Evolutionary conservation across 345 rosid genomes (phyloP).

Genomic region (Triadica sebifera): DNA sequence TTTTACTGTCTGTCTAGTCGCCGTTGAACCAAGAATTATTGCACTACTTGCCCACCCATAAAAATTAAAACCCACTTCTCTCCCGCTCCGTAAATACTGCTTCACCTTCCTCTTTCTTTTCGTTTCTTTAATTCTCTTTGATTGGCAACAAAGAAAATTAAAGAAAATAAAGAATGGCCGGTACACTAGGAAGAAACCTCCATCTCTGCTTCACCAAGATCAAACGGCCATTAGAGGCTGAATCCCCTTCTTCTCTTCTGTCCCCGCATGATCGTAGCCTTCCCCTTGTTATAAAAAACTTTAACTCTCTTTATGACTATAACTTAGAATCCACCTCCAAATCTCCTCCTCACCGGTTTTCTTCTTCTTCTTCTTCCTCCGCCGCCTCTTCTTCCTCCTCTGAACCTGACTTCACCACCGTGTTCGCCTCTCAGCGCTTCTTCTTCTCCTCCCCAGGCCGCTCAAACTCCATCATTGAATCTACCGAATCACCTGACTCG

Average conservation of each 20-base stretch:
- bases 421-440: slow-evolving; percentile 78
- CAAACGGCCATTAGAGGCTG: slow-evolving; percentile 29
- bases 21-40: slow-evolving; percentile 20
- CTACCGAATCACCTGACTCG: slow-evolving; percentile 32
- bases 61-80: background rate
- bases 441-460: slow-evolving; percentile 88
- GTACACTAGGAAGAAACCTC: no score
- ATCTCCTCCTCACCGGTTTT: slow-evolving; percentile 12
- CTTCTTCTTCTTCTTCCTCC: slow-evolving; percentile 21
- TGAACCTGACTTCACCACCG: slow-evolving; percentile 64
- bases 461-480: slow-evolving; percentile 83
- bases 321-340: slow-evolving; percentile 21
- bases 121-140: background rate
- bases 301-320: slow-evolving; percentile 45
- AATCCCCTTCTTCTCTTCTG: slow-evolving; percentile 9
- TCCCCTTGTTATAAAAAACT: slow-evolving; percentile 33
- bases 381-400: slow-evolving; percentile 20
- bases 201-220: slow-evolving; percentile 53
- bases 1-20: slow-evolving; percentile 19
- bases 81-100: background rate
- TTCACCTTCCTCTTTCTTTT: background rate
- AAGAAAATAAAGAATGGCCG: slow-evolving; percentile 18
- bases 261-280: slow-evolving; percentile 14
- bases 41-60: no score
- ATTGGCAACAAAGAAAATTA: background rate